Evolutionary conservation across 2,329 filamentous ascomycete species (phyloP).

Genomic region (Samsoniella hepiali): DNA sequence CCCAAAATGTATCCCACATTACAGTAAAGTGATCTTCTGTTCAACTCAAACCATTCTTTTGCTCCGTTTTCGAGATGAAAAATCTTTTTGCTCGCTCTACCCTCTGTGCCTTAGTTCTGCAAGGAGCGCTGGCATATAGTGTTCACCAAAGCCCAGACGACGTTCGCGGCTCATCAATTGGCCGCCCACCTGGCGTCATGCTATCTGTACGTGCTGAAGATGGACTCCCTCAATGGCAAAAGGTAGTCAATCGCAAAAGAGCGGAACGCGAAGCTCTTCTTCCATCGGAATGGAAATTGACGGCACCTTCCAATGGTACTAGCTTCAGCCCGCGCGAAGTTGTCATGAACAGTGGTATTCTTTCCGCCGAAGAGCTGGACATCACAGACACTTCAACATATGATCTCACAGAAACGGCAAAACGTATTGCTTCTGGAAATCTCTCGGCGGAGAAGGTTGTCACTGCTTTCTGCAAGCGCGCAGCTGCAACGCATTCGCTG

Average conservation of each 20-base stretch:
- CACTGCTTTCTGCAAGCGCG: constrained; percentile 48
- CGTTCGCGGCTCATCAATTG: neutral
- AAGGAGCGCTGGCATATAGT: neutral
- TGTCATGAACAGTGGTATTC: neutral
- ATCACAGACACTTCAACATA: neutral
- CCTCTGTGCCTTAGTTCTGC: neutral
- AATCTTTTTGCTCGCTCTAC: neutral
- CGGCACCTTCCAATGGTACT: neutral
- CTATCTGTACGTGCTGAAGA: too few species aligned
- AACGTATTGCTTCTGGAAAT: neutral
- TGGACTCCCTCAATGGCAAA: neutral
- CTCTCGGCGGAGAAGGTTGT: neutral
- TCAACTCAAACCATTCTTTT: too few species aligned
- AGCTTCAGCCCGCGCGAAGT: neutral
- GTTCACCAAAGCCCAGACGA: neutral
- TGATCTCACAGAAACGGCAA: neutral
- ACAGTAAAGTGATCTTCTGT: too few species aligned
- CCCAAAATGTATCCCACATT: too few species aligned
- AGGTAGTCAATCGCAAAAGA: neutral
- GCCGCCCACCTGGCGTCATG: neutral
- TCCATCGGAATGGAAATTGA: neutral
- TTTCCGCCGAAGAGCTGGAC: neutral
- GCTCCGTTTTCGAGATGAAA: neutral
- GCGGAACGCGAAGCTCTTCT: neutral
- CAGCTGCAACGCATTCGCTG: constrained; percentile 51